Evolutionary conservation across 2,329 filamentous ascomycete genomes (phyloP), one percentile per base, ranked within the genome.

Genomic region (Fusarium vanettenii): DNA sequence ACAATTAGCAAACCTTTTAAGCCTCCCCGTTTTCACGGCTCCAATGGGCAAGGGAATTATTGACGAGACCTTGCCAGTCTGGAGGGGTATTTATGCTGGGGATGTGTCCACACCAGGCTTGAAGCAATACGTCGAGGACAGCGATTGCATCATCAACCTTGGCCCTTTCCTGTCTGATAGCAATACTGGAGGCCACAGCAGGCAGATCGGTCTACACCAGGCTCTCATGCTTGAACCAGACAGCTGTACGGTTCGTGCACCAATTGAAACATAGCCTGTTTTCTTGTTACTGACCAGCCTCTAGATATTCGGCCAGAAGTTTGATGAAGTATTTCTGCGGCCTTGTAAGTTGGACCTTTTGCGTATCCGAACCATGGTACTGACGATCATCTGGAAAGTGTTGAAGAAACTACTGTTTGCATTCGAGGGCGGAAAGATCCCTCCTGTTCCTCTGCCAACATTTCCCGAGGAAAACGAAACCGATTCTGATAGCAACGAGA

Each of bases 251-350:
- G 27, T 52, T n/a, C 48, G 22, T 52, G 14, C 6, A 18, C 8
- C 18, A 5, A 16, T 27, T 16, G 1, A 0, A 18, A n/a, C 14
- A 22, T 2, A 13, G 0, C 1, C 16, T 22, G n/a, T 8, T 8
- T 2, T 14, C 3, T 22, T 22, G 41, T 1, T 3, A 13, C 48
- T 52, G 18, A 52, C 25, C 6, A 31, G 9, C 1, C 5, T 11
- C 14, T 4, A 52, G 48, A n/a, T 52, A 18, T 29, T 52, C 4
- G 25, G 9, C 16, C 14, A 31, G 7, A 14, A n/a, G 3, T 29
- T 55, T 2, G 27, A 31, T 1, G 27, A 31, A 29, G 18, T 55
- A 1, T 55, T n/a, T 55, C 48, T 55, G 4, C 16, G 25, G 2
- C 27, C 48, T 31, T 14, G 48, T 45, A 45, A 45, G 41, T 9